Evolutionary conservation across 2,329 filamentous ascomycete species (phyloP).

Genomic region (Ophiosphaerella herpotricha): DNA sequence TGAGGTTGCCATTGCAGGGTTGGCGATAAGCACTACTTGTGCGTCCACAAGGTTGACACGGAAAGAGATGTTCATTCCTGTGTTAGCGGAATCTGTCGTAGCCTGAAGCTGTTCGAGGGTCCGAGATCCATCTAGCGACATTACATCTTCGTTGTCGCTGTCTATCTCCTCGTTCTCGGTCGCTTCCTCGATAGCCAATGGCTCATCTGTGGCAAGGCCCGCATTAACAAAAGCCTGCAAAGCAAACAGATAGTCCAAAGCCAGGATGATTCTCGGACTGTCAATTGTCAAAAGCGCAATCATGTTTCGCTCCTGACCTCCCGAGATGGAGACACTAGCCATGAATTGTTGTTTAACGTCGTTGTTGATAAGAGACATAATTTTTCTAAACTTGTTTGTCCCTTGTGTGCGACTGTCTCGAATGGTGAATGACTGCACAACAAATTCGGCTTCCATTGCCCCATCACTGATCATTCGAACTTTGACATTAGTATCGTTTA

Average conservation of each 20-base stretch:
- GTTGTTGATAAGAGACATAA: slow-evolving; percentile 96
- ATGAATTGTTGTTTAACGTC: slow-evolving; percentile 94
- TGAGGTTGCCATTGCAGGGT: slow-evolving; percentile 84
- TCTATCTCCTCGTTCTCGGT: slow-evolving; percentile 55
- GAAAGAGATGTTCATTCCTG: slow-evolving; percentile 78
- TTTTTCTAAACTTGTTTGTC: slow-evolving; percentile 94
- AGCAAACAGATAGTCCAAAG: slow-evolving; percentile 92
- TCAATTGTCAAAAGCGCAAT: slow-evolving; percentile 94
- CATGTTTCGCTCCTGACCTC: slow-evolving; percentile 76
- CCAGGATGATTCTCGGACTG: slow-evolving; percentile 92
- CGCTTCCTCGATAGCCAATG: slow-evolving; percentile 66
- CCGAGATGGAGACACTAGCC: slow-evolving; percentile 92
- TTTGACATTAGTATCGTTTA: slow-evolving; percentile 91
- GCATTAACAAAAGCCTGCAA: slow-evolving; percentile 81
- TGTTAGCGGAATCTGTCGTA: slow-evolving; percentile 37
- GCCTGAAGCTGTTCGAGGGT: slow-evolving; percentile 20
- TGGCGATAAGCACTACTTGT: slow-evolving; percentile 94
- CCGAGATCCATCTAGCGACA: slow-evolving; percentile 39
- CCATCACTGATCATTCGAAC: slow-evolving; percentile 90
- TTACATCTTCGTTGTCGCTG: slow-evolving; percentile 39
- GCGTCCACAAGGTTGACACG: slow-evolving; percentile 94
- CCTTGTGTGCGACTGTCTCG: slow-evolving; percentile 87
- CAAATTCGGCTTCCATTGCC: slow-evolving; percentile 87
- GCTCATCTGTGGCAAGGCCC: slow-evolving; percentile 62
- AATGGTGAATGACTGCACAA: slow-evolving; percentile 94